phyloP scores from a whole-genome alignment of 352 stramenopile species.

The Salisapilia sapeloensis region DNA sequence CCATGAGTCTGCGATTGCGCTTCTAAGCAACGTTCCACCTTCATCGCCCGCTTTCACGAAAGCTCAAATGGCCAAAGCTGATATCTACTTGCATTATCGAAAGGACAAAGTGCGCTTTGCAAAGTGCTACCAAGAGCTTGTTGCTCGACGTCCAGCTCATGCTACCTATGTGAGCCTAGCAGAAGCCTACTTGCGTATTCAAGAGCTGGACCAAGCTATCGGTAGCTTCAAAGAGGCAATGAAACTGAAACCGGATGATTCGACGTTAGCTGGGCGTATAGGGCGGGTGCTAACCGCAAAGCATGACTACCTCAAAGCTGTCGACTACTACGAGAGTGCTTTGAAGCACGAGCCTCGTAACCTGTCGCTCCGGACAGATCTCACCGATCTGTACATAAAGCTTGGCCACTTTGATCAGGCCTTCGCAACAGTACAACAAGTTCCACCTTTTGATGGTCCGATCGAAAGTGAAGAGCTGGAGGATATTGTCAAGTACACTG shows the following conservation, averaged over 20 bases:
- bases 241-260: constrained; percentile 35
- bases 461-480: constrained; percentile 51
- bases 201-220: constrained; percentile 80
- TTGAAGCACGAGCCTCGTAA: constrained; percentile 63
- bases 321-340: constrained; percentile 88
- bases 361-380: constrained; percentile 73
- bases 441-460: no score
- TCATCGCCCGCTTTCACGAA: constrained; percentile 68
- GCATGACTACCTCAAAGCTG: constrained; percentile 86
- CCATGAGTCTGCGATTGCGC: constrained; percentile 77
- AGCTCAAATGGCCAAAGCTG: constrained; percentile 85
- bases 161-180: constrained; percentile 74
- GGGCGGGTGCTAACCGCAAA: constrained; percentile 84
- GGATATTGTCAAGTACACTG: constrained; percentile 46
- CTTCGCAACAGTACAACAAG: constrained; percentile 59
- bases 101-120: constrained; percentile 85
- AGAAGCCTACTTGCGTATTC: constrained; percentile 86
- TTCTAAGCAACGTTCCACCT: constrained; percentile 76
- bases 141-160: constrained; percentile 54
- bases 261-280: constrained; percentile 73
- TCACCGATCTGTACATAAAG: constrained; percentile 82
- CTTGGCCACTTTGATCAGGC: constrained; percentile 76
- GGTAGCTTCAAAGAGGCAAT: constrained; percentile 54
- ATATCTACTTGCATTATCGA: constrained; percentile 85
- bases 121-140: constrained; percentile 81